Evolutionary conservation across 2,329 filamentous ascomycete species (phyloP), one percentile per base, ranked within the genome.

Genomic region (Colletotrichum sp.): DNA sequence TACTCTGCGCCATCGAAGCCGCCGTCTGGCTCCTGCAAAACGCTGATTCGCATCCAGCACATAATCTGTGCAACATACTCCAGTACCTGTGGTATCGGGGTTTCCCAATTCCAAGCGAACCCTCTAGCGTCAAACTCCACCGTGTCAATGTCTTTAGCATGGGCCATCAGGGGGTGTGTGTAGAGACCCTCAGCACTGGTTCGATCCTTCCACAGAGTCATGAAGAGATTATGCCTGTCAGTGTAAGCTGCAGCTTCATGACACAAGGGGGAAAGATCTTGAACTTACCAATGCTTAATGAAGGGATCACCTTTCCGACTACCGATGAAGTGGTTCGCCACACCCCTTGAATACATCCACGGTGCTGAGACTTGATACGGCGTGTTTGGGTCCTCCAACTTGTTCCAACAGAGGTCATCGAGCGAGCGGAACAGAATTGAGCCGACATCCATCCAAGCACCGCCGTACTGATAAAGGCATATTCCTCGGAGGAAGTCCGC

Each of bases 401-500:
- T 71, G 24, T 82, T 75, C 86, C 85, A 87, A 60, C 84, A 86
- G 44, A 86, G 80, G 16, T 81, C 78, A 70, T 87, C 84, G 30
- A 87, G 78, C 32, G 79, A 77, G 7, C 85, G 79, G 36, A 85
- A 79, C n/a, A 86, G 73, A 18, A 87, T 81, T 57, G 80, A 82
- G 6, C 85, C 85, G 7, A 86, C 84, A 72, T 88, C 86, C 76
- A 87, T 81, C 80, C 83, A 86, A 0, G 83, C 84, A 26, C 86
- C 86, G 8, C 86, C 86, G 68, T 86, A 83, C 18, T 79, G 75
- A 66, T 82, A 82, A 16, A 88, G 75, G 8, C 83, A 80, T n/a
- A 85, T 84, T 7, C 85, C 83, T 12, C 86, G 82, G n/a, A 88
- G 79, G 30, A 88, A 83, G 71, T 88, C 86, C 6, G 84, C 84